Conservation (phyloP, 2,329 filamentous ascomycete species). For the Stemphylium vesicarium region DNA sequence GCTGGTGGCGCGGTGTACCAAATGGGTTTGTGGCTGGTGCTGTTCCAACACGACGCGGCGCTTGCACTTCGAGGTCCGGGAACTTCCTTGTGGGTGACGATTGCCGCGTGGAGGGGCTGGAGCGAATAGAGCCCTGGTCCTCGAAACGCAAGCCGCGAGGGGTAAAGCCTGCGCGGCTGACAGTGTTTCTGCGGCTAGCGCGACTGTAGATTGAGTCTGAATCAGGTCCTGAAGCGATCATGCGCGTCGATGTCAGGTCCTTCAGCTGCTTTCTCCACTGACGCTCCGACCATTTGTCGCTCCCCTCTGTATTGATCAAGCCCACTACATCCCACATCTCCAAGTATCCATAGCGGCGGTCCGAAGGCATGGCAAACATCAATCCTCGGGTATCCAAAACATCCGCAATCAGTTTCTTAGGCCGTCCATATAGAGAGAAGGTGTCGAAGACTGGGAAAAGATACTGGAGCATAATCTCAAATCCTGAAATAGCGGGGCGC, state of each 20-base stretch:
- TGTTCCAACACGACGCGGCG: constrained; percentile 52
- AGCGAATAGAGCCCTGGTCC: constrained; percentile 50
- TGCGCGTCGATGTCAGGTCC: constrained; percentile 80
- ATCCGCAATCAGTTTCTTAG: constrained; percentile 84
- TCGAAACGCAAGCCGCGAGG: constrained; percentile 52
- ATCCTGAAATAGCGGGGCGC: constrained; percentile 88
- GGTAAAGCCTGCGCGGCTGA: constrained; percentile 50
- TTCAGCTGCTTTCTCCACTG: constrained; percentile 92
- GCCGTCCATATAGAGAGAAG: constrained; percentile 89
- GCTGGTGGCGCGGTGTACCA: constrained; percentile 51
- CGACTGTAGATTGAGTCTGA: constrained; percentile 47
- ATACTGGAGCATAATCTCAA: constrained; percentile 93
- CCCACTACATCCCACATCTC: constrained; percentile 84
- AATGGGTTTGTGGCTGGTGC: constrained; percentile 46
- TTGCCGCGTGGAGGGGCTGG: constrained; percentile 54
- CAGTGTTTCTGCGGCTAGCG: constrained; percentile 53
- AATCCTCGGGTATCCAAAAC: constrained; percentile 84
- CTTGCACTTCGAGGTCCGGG: constrained; percentile 30
- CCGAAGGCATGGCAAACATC: constrained; percentile 97
- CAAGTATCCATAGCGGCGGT: constrained; percentile 86
- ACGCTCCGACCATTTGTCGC: constrained; percentile 77
- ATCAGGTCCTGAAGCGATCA: constrained; percentile 58
- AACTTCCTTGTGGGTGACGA: constrained; percentile 49
- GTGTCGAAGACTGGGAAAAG: constrained; percentile 94
- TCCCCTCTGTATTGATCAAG: constrained; percentile 80